Percentiles rank a stretch among this genome's conserved stretches.
phyloP scores from a whole-genome alignment of 208 protist species.

The Crithidia acanthocephali region DNA sequence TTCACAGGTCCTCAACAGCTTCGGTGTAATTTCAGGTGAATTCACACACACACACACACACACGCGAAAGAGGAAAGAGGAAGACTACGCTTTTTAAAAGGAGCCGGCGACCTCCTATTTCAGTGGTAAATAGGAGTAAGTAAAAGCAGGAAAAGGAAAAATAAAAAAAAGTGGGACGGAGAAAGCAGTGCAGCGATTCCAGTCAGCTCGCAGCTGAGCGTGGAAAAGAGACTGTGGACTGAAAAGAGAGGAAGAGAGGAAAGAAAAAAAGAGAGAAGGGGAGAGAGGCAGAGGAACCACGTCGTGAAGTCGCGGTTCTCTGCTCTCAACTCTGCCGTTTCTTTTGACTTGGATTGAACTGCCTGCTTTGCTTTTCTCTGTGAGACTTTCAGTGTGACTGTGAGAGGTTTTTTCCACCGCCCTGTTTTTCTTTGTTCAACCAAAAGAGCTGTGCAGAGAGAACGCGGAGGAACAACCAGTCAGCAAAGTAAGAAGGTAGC shows the following conservation, averaged over 20 bases:
- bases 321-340: no score
- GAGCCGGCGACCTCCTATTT: conserved; percentile 7
- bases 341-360: no score
- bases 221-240: neutral
- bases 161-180: no score
- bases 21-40: neutral
- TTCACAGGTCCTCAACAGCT: neutral
- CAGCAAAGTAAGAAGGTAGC: neutral
- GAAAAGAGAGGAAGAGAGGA: neutral
- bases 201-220: neutral
- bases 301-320: no score
- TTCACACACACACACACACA: neutral
- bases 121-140: conserved; percentile 18
- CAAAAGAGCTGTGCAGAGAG: no score
- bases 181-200: neutral
- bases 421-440: no score
- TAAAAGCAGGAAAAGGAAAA: neutral
- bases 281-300: no score
- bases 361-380: no score
- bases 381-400: no score
- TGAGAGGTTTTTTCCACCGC: no score
- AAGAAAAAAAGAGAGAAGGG: neutral
- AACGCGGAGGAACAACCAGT: no score
- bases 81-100: neutral
- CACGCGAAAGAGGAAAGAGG: no score